Evolutionary conservation across 2,329 filamentous ascomycete species (phyloP), one percentile per base, ranked within the genome.

Genomic region (Alternaria hordeiaustralica): DNA sequence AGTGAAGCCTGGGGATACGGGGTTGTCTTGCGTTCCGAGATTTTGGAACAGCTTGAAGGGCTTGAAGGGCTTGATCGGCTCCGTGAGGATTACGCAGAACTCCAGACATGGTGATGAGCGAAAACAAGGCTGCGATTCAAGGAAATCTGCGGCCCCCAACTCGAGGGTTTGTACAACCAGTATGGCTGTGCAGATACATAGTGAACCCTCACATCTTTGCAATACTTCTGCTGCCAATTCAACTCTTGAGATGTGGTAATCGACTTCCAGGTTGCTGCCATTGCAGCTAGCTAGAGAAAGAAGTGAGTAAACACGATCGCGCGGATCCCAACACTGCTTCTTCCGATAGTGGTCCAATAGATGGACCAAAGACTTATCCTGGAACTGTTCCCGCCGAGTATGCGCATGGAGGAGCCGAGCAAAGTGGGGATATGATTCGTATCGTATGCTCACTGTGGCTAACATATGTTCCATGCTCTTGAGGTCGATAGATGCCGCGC

Each of bases 241-340:
- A 3, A 8, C 12, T 33, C 11, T n/a, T 3, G 47, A 33, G 6
- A n/a, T 21, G 10, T 51, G 10, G n/a, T 33, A 65, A 13, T 65
- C 18, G 20, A 63, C 49, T 43, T 59, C n/a, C 3, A 54, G 57
- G 2, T 57, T 9, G 30, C 25, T 60, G 54, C 5, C 44, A 45
- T 20, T 10, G 3, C 56, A 54, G n/a, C 21, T 26, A n/a, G 45
- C 58, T 2, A 61, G 26, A 8, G 63, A 44, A 12, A 60, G 47
- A 10, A 66, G 49, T 3, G 63, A 63, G n/a, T 51, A 63, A 20
- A 66, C 21, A 18, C 57, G 56, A 33, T 63, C 63, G 12, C 63
- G 63, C 10, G 47, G 15, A n/a, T 63, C 55, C 5, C 20, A 28
- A 36, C 63, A 66, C 13, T 55, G 18, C 12, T 58, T 47, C 10